A percentile compares a stretch with the other conserved stretches of the same genome.
These are phyloP conservation scores for Aegilops sharonensis DNA, from an alignment of 176 grass and related monocot species.

Conservation along the genomic window DNA sequence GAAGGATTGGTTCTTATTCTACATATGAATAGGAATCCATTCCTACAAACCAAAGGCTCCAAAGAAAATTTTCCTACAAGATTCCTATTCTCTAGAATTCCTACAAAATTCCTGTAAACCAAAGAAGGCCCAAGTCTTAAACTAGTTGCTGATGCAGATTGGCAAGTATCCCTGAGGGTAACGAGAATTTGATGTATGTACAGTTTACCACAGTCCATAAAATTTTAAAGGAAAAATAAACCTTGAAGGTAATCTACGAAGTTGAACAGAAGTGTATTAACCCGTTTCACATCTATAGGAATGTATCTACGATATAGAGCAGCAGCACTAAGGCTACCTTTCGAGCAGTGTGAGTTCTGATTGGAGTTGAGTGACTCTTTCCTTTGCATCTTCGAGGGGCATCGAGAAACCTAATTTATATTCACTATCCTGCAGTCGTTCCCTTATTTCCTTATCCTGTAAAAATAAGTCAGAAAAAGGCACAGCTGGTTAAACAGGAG, in stretches of 20 bases:
- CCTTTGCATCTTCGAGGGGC: slow-evolving; percentile 71
- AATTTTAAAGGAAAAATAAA: background rate
- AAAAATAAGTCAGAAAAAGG: slow-evolving; percentile 14
- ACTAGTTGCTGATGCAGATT: background rate
- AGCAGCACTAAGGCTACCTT: slow-evolving; percentile 41
- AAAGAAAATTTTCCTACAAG: too few relatives aligned
- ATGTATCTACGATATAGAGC: background rate
- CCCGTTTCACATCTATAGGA: background rate
- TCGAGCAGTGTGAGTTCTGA: slow-evolving; percentile 76
- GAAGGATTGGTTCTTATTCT: too few relatives aligned
- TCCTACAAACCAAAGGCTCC: too few relatives aligned
- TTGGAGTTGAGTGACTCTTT: slow-evolving; percentile 77
- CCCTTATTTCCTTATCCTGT: slow-evolving; percentile 90
- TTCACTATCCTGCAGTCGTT: slow-evolving; percentile 73
- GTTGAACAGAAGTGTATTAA: background rate
- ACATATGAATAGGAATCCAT: too few relatives aligned
- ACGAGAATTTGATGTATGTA: background rate
- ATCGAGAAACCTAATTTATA: slow-evolving; percentile 80
- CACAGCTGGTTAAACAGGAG: background rate
- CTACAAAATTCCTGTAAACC: too few relatives aligned
- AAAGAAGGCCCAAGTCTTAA: too few relatives aligned
- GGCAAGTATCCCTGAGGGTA: background rate
- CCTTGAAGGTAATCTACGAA: background rate
- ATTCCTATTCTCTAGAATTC: too few relatives aligned
- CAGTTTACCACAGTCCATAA: background rate